phyloP scores from a whole-genome alignment of 2,329 filamentous ascomycete genomes.

The Graphilbum fragrans region DNA sequence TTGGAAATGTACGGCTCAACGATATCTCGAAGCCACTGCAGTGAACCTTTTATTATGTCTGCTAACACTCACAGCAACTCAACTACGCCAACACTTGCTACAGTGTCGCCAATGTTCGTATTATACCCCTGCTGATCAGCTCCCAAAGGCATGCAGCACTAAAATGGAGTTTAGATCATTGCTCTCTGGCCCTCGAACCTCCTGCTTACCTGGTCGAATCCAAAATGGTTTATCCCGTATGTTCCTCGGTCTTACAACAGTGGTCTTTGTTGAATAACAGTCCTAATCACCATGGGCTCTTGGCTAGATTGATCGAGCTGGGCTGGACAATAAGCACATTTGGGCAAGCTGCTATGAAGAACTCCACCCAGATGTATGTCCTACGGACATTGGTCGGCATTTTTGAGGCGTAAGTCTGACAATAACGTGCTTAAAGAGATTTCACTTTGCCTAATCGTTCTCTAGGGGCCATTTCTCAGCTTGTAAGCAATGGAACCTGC shows the following conservation, averaged over 20 bases:
- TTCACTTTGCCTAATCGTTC: not conserved
- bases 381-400: slow-evolving; percentile 4
- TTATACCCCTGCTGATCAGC: not conserved
- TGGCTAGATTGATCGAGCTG: slow-evolving; percentile 3
- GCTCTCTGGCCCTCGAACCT: slow-evolving; percentile 6
- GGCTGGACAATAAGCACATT: slow-evolving; percentile 10
- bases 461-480: slow-evolving; percentile 9
- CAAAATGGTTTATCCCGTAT: slow-evolving; percentile 7
- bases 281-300: not conserved
- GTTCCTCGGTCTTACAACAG: not conserved
- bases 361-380: slow-evolving; percentile 7
- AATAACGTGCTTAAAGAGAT: not conserved
- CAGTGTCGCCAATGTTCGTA: not conserved
- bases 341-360: slow-evolving; percentile 6
- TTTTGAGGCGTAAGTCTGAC: slow-evolving; percentile 7
- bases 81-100: slow-evolving; percentile 5
- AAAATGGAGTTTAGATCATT: slow-evolving; percentile 4
- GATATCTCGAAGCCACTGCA: too few relatives aligned
- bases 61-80: slow-evolving; percentile 2
- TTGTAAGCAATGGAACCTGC: not conserved
- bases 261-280: too few relatives aligned
- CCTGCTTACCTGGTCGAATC: slow-evolving; percentile 3
- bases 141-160: not conserved
- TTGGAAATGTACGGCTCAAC: slow-evolving; percentile 8
- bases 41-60: not conserved